phyloP scores from a whole-genome alignment of 768 basidiomycete genomes.

The Lyophyllum decastes region DNA sequence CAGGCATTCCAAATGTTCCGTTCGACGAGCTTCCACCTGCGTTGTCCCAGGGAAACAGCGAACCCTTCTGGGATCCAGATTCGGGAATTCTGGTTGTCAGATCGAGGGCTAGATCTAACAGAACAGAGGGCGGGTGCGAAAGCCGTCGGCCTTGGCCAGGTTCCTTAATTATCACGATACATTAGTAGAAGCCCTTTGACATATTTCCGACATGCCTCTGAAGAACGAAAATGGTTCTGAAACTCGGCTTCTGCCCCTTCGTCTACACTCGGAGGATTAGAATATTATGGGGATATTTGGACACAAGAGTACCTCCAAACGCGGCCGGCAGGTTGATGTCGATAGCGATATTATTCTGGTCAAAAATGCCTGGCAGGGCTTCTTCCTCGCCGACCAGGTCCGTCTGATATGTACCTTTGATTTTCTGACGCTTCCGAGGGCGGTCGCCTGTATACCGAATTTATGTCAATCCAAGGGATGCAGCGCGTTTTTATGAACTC shows the following conservation, averaged over 20 bases:
- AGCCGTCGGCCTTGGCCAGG: conserved; percentile 82
- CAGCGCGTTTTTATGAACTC: background rate
- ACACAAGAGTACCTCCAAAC: conserved; percentile 4
- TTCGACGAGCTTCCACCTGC: conserved; percentile 68
- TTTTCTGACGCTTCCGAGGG: conserved; percentile 50
- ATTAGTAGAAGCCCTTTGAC: background rate
- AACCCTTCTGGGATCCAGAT: conserved; percentile 63
- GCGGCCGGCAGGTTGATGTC: background rate
- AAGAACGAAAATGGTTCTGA: conserved; percentile 40
- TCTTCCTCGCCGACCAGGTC: background rate
- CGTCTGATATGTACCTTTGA: conserved; percentile 12
- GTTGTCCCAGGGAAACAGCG: conserved; percentile 84
- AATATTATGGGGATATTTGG: background rate
- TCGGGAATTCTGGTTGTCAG: conserved; percentile 35
- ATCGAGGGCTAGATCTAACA: conserved; percentile 53
- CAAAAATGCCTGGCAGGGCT: background rate
- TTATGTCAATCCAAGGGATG: background rate
- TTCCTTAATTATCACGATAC: conserved; percentile 49
- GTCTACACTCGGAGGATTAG: background rate
- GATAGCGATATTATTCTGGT: background rate
- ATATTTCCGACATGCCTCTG: conserved; percentile 49
- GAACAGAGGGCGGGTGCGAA: conserved; percentile 55
- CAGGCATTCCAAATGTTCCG: conserved; percentile 36
- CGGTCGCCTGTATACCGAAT: conserved; percentile 35
- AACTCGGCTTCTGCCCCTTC: conserved; percentile 4